These are phyloP conservation scores for Hanseniaspora osmophila DNA, from an alignment of 805 yeast genomes.

Conservation along the genomic window DNA sequence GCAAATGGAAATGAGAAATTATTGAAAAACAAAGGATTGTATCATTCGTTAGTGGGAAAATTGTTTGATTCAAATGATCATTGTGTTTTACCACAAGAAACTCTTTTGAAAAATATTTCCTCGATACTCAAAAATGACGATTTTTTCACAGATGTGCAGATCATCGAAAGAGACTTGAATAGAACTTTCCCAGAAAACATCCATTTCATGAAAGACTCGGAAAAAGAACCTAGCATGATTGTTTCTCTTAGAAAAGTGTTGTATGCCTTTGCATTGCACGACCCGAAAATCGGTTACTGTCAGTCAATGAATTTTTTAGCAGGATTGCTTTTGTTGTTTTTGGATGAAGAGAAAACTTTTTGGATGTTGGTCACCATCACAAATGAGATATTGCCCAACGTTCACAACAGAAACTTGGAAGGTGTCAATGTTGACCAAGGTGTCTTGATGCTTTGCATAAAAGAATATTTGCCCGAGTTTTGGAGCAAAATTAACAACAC, in stretches of 20 bases:
- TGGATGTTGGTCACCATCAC: constrained; percentile 94
- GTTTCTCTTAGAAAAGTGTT: constrained; percentile 66
- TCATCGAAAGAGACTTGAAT: constrained; percentile 84
- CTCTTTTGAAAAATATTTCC: no score
- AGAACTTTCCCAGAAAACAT: constrained; percentile 91
- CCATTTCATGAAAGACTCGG: constrained; percentile 43
- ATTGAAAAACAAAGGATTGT: constrained; percentile 57
- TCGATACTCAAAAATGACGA: background rate
- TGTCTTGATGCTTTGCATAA: constrained; percentile 72
- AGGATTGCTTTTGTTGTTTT: constrained; percentile 67
- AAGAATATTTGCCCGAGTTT: constrained; percentile 68
- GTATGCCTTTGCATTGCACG: constrained; percentile 69
- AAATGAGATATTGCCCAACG: constrained; percentile 73
- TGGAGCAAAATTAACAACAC: constrained; percentile 44
- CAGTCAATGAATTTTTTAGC: constrained; percentile 89
- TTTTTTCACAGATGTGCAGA: constrained; percentile 49
- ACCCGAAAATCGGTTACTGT: constrained; percentile 88
- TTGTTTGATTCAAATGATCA: constrained; percentile 27
- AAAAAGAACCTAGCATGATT: constrained; percentile 49
- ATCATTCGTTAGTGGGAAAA: constrained; percentile 50
- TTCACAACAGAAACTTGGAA: constrained; percentile 78
- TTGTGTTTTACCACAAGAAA: no score
- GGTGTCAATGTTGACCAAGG: constrained; percentile 95
- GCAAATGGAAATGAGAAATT: constrained; percentile 72
- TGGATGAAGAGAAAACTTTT: constrained; percentile 82